A percentile compares a stretch with the other conserved stretches of the same genome.
phyloP scores from a whole-genome alignment of 1,284 basidiomycete species.

The Papiliotrema flavescens region DNA sequence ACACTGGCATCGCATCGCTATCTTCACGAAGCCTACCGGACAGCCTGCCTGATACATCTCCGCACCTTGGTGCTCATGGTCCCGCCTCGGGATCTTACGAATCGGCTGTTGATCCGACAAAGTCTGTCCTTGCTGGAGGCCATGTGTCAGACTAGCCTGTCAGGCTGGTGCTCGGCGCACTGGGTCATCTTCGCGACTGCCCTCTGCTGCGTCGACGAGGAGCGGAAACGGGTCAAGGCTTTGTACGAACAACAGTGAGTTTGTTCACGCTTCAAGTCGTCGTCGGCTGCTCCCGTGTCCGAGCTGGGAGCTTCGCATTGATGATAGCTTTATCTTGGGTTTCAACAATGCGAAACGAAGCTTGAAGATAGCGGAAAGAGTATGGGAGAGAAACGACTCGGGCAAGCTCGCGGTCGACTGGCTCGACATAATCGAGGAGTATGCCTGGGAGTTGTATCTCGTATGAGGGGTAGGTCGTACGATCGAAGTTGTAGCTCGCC shows the following conservation, averaged over 20 bases:
- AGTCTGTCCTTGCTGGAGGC: conserved; percentile 29
- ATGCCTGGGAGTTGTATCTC: conserved; percentile 27
- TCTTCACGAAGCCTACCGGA: conserved; percentile 36
- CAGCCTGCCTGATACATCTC: conserved; percentile 25
- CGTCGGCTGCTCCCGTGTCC: too few relatives aligned
- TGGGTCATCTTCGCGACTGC: too few relatives aligned
- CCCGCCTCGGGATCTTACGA: conserved; percentile 22
- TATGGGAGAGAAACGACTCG: conserved; percentile 26
- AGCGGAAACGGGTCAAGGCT: too few relatives aligned
- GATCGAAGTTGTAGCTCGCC: too few relatives aligned
- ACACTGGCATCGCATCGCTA: conserved; percentile 27
- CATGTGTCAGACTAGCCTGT: too few relatives aligned
- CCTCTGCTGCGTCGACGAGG: too few relatives aligned
- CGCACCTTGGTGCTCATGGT: conserved; percentile 25
- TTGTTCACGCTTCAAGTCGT: too few relatives aligned
- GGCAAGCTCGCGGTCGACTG: conserved; percentile 28
- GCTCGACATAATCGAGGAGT: conserved; percentile 30
- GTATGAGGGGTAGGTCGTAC: too few relatives aligned
- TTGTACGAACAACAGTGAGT: too few relatives aligned
- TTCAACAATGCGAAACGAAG: conserved; percentile 29
- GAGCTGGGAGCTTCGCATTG: too few relatives aligned
- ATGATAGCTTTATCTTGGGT: conserved; percentile 16
- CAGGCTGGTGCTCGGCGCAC: too few relatives aligned
- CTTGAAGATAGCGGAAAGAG: conserved; percentile 25
- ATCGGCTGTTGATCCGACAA: conserved; percentile 30